Evolutionary conservation across 2,329 filamentous ascomycete species (phyloP), one percentile per base, ranked within the genome.

Genomic region (Cytospora mali): DNA sequence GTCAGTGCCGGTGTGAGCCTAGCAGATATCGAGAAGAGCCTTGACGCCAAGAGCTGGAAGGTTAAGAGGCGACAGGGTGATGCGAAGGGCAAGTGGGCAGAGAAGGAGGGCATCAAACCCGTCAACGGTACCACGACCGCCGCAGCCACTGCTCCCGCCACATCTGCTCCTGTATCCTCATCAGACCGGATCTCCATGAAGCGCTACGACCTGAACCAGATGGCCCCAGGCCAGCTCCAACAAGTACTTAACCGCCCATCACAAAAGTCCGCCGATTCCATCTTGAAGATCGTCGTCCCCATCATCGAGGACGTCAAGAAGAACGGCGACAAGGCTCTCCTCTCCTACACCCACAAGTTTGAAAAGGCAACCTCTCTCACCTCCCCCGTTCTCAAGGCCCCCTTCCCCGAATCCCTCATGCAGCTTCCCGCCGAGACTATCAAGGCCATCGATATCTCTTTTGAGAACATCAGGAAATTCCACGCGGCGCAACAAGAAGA

Each of bases 261-360:
- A 0, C 95, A 99, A 73, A 93, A 90, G 74, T 97, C 94, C 1
- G 92, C 92, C n/a, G 94, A 98, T 25, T 87, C 91, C 63, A 97
- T 99, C 68, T 88, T 98, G 79, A 88, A 88, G 67, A 94, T 98
- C 58, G 92, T 97, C 64, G 87, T 86, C 39, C 95, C 95, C 1
- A 99, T 99, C 70, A 92, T 99, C 71, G 87, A 94, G 62, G 91
- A 93, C 54, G 90, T 99, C 61, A 90, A 88, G 61, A 83, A 86
- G 50, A 87, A 91, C 35, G 95, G 95, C 58, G 95, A 99, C 76
- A 89, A 89, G 70, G 93, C 92, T 3, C 83, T 99, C 27, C 84
- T 99, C 51, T 89, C 91, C 56, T 98, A 97, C 76, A 98, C 95
- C 1, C 93, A 97, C 84, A 97, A 96, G 76, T 99, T 99, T 69